Base-by-base conservation (phyloP, 108 stramenopile species). In the Fistulifera solaris region DNA sequence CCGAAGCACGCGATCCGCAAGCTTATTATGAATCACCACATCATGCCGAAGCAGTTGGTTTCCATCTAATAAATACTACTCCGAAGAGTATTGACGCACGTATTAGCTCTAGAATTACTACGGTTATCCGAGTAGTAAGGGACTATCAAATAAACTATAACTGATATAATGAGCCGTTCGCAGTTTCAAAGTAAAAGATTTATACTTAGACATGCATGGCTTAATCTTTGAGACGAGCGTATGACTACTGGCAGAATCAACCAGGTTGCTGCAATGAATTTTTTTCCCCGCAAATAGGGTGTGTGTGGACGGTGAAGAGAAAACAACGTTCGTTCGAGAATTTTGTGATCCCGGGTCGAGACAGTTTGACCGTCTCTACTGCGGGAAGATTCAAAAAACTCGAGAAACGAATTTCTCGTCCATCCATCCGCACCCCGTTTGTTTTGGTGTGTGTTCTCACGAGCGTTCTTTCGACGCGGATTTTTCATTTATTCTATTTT, bases 241-340 rank as follows among this genome's bases (percentile, higher is more conserved):
- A 98, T 98, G 94, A 96, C 94, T 95, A 98, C 94, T 98, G 96
- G 94, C 96, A 98, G 96, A 94, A 98, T 98, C 96, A 98, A 98
- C 94, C 96, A 98, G 94, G 81, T 96, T 94, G 77, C 90, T 45
- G 31, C 31, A 35, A 35, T 35, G 31, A 35, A 35, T 6, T 35
- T 35, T 35, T 3, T 35, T 6, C 31, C 31, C 31, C 44, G 6
- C 4, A 19, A 17, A 11, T 14, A 13, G 12, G 14, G 14, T 40
- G 12, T 40, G 40, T 40, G 40, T 14, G 14, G 40, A 13, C 14
- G 40, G 11, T 40, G 40, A 40, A 40, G n/a, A n/a, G n/a, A n/a
- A n/a, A n/a, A n/a, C n/a, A n/a, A n/a, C n/a, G n/a, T n/a, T n/a
- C n/a, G n/a, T n/a, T n/a, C n/a, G n/a, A n/a, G n/a, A n/a, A n/a